Conservation (phyloP, 1,284 basidiomycete species). For the Neonothopanus nambi region DNA sequence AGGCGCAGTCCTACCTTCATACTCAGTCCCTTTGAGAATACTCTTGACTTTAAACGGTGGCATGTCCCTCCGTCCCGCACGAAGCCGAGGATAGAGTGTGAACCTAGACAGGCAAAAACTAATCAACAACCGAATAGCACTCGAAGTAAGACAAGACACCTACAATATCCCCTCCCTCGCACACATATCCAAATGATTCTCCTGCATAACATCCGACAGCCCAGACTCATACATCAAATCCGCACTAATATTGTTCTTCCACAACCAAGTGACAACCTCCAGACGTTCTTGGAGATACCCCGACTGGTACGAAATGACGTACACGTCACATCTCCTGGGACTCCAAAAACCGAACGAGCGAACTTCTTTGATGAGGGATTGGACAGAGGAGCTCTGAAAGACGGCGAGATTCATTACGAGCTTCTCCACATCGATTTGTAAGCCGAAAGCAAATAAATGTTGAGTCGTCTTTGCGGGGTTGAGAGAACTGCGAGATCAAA, state of each 20-base stretch:
- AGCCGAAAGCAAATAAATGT: constrained; percentile 62
- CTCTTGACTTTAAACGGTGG: constrained; percentile 80
- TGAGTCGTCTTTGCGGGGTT: constrained; percentile 52
- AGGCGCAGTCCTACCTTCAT: constrained; percentile 52
- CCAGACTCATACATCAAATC: constrained; percentile 86
- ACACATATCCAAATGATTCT: constrained; percentile 67
- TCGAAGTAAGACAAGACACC: constrained; percentile 27
- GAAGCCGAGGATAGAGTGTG: constrained; percentile 67
- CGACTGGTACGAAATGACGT: constrained; percentile 77
- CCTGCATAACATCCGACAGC: constrained; percentile 58
- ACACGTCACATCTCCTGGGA: constrained; percentile 83
- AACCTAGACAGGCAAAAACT: constrained; percentile 49
- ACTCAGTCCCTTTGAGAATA: constrained; percentile 71
- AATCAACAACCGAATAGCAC: neutral
- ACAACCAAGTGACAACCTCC: constrained; percentile 76
- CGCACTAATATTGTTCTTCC: constrained; percentile 81
- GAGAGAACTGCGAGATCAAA: constrained; percentile 63
- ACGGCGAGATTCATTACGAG: constrained; percentile 72
- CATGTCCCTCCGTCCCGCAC: constrained; percentile 56
- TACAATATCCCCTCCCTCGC: constrained; percentile 78
- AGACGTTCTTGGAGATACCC: constrained; percentile 77
- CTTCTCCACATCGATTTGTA: constrained; percentile 82
- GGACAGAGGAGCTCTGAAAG: constrained; percentile 71
- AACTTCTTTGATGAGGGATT: constrained; percentile 72
- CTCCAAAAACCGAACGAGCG: constrained; percentile 87